Percentiles rank a stretch among this genome's conserved stretches.
Conservation (phyloP, 208 protist genomes). For the Blechomonas ayalai region DNA sequence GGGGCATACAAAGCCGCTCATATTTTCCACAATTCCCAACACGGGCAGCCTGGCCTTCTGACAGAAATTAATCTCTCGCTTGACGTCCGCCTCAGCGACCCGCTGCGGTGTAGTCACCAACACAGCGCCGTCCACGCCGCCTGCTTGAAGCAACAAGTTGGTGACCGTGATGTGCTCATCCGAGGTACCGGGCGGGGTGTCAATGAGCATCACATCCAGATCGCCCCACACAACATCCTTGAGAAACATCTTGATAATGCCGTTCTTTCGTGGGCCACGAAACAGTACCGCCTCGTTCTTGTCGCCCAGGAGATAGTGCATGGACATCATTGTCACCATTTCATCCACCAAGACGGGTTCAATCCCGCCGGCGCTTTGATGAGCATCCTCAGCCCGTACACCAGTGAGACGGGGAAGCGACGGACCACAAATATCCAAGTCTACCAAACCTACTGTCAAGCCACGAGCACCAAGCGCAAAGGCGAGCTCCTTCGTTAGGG, state of each 20-base stretch:
- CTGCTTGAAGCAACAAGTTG: constrained; percentile 85
- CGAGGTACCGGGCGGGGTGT: constrained; percentile 99
- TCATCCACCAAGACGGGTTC: constrained; percentile 94
- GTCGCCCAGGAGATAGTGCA: constrained; percentile 96
- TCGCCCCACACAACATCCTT: constrained; percentile 97
- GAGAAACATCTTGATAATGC: constrained; percentile 98
- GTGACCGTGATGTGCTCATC: constrained; percentile 99
- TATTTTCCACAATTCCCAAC: constrained; percentile 99
- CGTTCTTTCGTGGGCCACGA: constrained; percentile 96
- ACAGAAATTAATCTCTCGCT: constrained; percentile 98
- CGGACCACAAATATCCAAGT: constrained; percentile 99
- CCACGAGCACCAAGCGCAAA: constrained; percentile 66
- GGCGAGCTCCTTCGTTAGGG: constrained; percentile 88
- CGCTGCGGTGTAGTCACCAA: constrained; percentile 98
- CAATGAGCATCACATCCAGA: constrained; percentile 98
- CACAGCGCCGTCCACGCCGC: constrained; percentile 84
- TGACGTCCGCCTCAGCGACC: constrained; percentile 97
- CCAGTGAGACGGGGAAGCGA: constrained; percentile 83
- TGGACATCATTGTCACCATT: constrained; percentile 96
- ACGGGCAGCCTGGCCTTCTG: constrained; percentile 94
- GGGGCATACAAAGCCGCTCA: constrained; percentile 97
- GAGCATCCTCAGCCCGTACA: constrained; percentile 85
- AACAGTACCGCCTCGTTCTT: constrained; percentile 98
- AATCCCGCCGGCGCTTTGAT: constrained; percentile 90
- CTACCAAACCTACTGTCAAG: constrained; percentile 96